phyloP scores from a whole-genome alignment of 805 yeast genomes.

The Metschnikowia lachancei region DNA sequence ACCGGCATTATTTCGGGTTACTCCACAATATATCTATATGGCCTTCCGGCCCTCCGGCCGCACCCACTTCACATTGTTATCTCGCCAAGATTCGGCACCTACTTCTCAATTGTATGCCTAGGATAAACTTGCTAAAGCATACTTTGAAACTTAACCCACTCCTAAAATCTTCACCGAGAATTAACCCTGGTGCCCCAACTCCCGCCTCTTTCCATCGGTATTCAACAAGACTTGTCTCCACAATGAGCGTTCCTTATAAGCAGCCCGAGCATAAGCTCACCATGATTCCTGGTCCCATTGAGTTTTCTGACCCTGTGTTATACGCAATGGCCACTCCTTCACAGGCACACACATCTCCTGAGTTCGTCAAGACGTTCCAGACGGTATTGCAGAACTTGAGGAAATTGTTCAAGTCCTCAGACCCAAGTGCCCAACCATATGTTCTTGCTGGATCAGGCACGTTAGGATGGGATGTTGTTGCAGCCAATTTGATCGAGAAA shows the following conservation, averaged over 20 bases:
- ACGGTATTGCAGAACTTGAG: slow-evolving; percentile 65
- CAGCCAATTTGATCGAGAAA: slow-evolving; percentile 60
- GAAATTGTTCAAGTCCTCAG: slow-evolving; percentile 67
- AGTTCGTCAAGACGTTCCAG: slow-evolving; percentile 73
- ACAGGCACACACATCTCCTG: slow-evolving; percentile 86
- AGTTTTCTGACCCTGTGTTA: slow-evolving; percentile 75
- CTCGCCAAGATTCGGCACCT: neutral
- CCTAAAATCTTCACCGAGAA: neutral
- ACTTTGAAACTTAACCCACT: neutral
- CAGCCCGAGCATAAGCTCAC: slow-evolving; percentile 46
- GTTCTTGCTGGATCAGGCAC: slow-evolving; percentile 91
- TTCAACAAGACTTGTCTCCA: slow-evolving; percentile 2
- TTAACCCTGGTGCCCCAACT: neutral
- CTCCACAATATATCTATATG: slow-evolving; percentile 9
- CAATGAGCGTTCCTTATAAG: slow-evolving; percentile 37
- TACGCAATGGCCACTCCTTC: slow-evolving; percentile 80
- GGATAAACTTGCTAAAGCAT: neutral
- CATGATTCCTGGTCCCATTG: slow-evolving; percentile 85
- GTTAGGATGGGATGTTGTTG: slow-evolving; percentile 90
- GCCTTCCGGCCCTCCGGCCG: neutral
- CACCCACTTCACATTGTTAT: neutral
- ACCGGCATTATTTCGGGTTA: neutral
- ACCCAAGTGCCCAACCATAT: slow-evolving; percentile 68
- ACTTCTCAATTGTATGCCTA: slow-evolving; percentile 6
- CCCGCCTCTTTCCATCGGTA: neutral